Percentiles rank a stretch among this genome's conserved stretches.
These are phyloP conservation scores for Amanita molliuscula DNA, from an alignment of 768 basidiomycete genomes.

Conservation along the genomic window DNA sequence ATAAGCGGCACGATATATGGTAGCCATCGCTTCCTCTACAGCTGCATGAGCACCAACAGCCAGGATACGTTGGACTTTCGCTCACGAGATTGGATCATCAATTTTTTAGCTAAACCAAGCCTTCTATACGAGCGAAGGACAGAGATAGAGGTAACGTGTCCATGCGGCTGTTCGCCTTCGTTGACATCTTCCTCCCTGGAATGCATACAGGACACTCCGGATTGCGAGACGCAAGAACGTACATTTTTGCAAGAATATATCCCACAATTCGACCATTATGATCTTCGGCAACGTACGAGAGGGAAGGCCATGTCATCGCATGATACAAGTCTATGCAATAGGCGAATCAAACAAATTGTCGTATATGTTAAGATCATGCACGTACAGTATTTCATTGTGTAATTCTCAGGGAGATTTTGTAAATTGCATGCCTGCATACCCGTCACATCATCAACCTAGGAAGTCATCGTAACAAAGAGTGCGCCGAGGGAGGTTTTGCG, in stretches of 20 bases:
- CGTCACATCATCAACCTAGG: slow-evolving; percentile 74
- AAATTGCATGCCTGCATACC: slow-evolving; percentile 97
- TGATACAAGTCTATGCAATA: slow-evolving; percentile 72
- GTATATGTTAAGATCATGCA: slow-evolving; percentile 7
- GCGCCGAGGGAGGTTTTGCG: slow-evolving; percentile 3
- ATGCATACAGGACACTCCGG: background rate
- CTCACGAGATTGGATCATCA: slow-evolving; percentile 93
- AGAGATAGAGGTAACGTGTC: slow-evolving; percentile 96
- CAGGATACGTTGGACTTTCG: slow-evolving; percentile 6
- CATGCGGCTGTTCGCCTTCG: slow-evolving; percentile 64
- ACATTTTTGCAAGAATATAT: slow-evolving; percentile 96
- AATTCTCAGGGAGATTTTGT: slow-evolving; percentile 92
- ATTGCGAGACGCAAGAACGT: slow-evolving; percentile 13
- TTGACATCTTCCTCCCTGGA: slow-evolving; percentile 56
- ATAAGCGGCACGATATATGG: slow-evolving; percentile 75
- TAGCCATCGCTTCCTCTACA: slow-evolving; percentile 85
- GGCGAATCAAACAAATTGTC: slow-evolving; percentile 13
- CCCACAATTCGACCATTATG: slow-evolving; percentile 87
- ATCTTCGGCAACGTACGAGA: slow-evolving; percentile 92
- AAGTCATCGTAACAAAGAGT: background rate
- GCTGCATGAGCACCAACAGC: background rate
- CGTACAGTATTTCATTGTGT: slow-evolving; percentile 75
- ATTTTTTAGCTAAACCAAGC: slow-evolving; percentile 86
- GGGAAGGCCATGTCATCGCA: slow-evolving; percentile 87
- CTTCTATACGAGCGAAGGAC: slow-evolving; percentile 86